Percentiles rank a stretch among this genome's conserved stretches.
phyloP scores from a whole-genome alignment of 768 basidiomycete species.

The Phylloporus rhodoxanthus region DNA sequence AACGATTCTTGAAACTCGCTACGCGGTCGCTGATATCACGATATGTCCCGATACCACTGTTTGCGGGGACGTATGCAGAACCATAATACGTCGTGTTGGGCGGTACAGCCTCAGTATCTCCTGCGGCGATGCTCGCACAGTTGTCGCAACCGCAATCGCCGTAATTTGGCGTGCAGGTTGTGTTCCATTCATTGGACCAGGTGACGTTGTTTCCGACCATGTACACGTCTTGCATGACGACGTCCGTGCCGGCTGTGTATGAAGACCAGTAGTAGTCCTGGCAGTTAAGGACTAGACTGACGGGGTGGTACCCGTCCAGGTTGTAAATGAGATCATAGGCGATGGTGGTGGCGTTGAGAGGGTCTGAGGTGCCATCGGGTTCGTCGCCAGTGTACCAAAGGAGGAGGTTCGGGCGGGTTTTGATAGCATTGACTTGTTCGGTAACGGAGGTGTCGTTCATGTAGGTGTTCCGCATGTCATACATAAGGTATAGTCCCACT shows the following conservation, averaged over 20 bases:
- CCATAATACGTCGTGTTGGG: conserved; percentile 21
- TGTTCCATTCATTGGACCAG: conserved; percentile 55
- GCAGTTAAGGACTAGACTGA: conserved; percentile 61
- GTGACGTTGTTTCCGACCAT: conserved; percentile 54
- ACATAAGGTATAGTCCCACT: conserved; percentile 68
- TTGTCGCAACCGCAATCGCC: conserved; percentile 73
- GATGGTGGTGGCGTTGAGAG: conserved; percentile 47
- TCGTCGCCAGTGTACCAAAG: conserved; percentile 74
- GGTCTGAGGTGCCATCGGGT: conserved; percentile 65
- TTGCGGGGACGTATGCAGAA: conserved; percentile 16
- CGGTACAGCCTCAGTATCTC: conserved; percentile 30
- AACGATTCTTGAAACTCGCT: conserved; percentile 55
- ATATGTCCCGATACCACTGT: conserved; percentile 37
- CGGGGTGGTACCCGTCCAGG: conserved; percentile 62
- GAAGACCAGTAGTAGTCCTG: conserved; percentile 58
- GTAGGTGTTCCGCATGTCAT: conserved; percentile 75
- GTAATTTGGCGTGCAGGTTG: conserved; percentile 55
- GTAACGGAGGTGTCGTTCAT: conserved; percentile 57
- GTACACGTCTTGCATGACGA: conserved; percentile 61
- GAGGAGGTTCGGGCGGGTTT: conserved; percentile 60
- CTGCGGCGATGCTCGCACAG: conserved; percentile 43
- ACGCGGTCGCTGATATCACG: conserved; percentile 64
- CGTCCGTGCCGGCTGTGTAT: conserved; percentile 60
- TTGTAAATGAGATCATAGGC: conserved; percentile 54
- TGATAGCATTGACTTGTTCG: conserved; percentile 64